Percentiles rank a stretch among this genome's conserved stretches.
phyloP scores from a whole-genome alignment of 179 eudicot genomes.

The Dionaea muscipula region DNA sequence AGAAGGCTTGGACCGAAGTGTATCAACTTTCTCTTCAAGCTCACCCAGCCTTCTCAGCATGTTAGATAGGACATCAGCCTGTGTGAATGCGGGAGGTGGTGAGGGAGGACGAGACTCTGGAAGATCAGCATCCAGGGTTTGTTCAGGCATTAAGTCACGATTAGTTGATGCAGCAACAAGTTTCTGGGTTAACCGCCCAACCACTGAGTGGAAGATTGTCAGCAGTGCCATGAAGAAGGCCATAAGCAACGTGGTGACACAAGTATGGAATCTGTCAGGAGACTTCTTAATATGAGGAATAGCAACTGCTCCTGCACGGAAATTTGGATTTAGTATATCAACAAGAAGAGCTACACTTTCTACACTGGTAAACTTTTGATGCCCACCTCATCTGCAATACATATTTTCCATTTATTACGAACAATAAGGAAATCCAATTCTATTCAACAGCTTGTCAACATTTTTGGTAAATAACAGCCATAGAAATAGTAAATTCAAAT shows the following conservation, averaged over 20 bases:
- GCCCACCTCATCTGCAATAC: too few species aligned
- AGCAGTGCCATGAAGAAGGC: constrained; percentile 47
- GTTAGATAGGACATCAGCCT: constrained; percentile 49
- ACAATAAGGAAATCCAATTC: too few species aligned
- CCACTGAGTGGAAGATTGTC: constrained; percentile 39
- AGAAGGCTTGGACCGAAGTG: constrained; percentile 73
- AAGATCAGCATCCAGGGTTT: constrained; percentile 24
- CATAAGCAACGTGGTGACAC: constrained; percentile 43
- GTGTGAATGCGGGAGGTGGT: constrained; percentile 48
- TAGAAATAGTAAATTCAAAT: too few species aligned
- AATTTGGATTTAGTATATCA: background rate
- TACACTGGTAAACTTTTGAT: too few species aligned
- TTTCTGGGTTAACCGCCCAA: constrained; percentile 34
- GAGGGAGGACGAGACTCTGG: constrained; percentile 65
- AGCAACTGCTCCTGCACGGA: constrained; percentile 30
- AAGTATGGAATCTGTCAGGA: constrained; percentile 39
- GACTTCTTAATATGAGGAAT: constrained; percentile 27
- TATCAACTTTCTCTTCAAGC: constrained; percentile 78
- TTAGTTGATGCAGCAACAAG: constrained; percentile 30
- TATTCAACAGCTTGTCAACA: too few species aligned
- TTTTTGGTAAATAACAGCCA: too few species aligned
- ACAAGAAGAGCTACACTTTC: too few species aligned
- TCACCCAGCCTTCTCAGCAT: constrained; percentile 72
- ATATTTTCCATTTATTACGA: too few species aligned
- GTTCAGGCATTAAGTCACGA: constrained; percentile 21